Evolutionary conservation across 2,329 filamentous ascomycete genomes (phyloP), one percentile per base, ranked within the genome.

Genomic region (Sordariomycetes sp.): DNA sequence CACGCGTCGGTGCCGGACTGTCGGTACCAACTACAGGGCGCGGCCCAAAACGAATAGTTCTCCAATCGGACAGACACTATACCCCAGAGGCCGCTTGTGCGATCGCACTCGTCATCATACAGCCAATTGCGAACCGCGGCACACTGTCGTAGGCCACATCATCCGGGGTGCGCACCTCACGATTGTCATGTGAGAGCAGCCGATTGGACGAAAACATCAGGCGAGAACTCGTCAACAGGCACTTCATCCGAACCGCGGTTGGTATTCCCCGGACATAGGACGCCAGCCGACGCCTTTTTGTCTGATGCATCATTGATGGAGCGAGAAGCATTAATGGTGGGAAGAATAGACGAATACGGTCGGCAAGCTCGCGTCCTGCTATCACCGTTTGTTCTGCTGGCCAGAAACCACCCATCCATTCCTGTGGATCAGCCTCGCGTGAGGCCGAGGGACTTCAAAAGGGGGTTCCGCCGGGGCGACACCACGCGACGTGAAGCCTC

Each of bases 121-220:
- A 51, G 24, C 54, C 54, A 56, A 51, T 51, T 20, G 22, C n/a
- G 54, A 22, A 28, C 22, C 24, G 42, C 22, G 17, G 13, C 20
- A 17, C 50, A 12, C 17, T 22, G 12, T 34, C 54, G 32, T 17
- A 15, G 20, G 15, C 25, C 20, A 12, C 25, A 22, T 22, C 45
- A 10, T 24, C 22, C 25, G 17, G 28, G 6, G 42, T 56, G 45
- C 39, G 54, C 54, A 56, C 32, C n/a, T 5, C n/a, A 15, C 42
- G 50, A 52, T 12, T 25, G 51, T 56, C 54, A 56, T 56, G 54
- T 56, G 54, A 56, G 28, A 28, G 25, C 45, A 10, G 45, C n/a
- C 45, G n/a, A 50, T 50, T 50, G 45, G 45, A 50, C 20, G 22
- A 24, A 50, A 22, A 15, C 10, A 24, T 20, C 45, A 20, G 20